A percentile compares a stretch with the other conserved stretches of the same genome.
These are phyloP conservation scores for Phytophthora pseudosyringae DNA, from an alignment of 352 stramenopile genomes.

Conservation along the genomic window DNA sequence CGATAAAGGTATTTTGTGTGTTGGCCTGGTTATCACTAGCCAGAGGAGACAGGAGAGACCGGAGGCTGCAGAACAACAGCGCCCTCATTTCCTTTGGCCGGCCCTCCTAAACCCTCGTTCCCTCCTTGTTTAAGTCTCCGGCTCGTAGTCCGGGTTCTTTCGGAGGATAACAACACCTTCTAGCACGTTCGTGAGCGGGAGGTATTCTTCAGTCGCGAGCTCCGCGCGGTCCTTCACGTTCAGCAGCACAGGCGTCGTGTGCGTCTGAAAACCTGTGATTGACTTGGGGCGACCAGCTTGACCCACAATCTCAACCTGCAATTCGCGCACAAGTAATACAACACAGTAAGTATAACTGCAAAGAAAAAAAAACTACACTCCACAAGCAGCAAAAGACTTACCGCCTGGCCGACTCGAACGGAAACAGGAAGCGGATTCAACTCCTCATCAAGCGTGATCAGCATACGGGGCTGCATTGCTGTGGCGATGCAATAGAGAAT, in stretches of 20 bases:
- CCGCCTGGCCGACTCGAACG: conserved; percentile 98
- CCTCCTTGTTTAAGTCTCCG: conserved; percentile 65
- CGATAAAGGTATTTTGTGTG: conserved; percentile 44
- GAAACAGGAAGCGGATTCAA: conserved; percentile 96
- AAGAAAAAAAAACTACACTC: conserved; percentile 1
- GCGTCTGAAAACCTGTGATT: conserved; percentile 99
- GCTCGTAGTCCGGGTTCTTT: conserved; percentile 95
- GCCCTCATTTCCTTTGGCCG: conserved; percentile 23
- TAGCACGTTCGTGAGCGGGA: conserved; percentile 95
- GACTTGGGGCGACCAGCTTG: conserved; percentile 99
- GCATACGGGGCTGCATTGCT: conserved; percentile 98
- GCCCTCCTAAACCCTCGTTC: conserved; percentile 14
- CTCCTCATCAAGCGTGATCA: conserved; percentile 98
- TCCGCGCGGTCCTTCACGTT: conserved; percentile 98
- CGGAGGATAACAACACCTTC: conserved; percentile 99
- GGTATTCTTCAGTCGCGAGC: conserved; percentile 97
- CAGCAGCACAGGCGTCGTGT: conserved; percentile 99
- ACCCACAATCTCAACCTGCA: conserved; percentile 97
- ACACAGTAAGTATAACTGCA: conserved; percentile 21
- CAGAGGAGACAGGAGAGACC: conserved; percentile 16
- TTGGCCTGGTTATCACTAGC: conserved; percentile 42
- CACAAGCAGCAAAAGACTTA: conserved; percentile 41
- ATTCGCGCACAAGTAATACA: conserved; percentile 3
- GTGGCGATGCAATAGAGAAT: conserved; percentile 98
- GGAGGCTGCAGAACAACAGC: conserved; percentile 24